Evolutionary conservation across 768 basidiomycete genomes (phyloP), one percentile per base, ranked within the genome.

Genomic region (Boletellus ananiceps): DNA sequence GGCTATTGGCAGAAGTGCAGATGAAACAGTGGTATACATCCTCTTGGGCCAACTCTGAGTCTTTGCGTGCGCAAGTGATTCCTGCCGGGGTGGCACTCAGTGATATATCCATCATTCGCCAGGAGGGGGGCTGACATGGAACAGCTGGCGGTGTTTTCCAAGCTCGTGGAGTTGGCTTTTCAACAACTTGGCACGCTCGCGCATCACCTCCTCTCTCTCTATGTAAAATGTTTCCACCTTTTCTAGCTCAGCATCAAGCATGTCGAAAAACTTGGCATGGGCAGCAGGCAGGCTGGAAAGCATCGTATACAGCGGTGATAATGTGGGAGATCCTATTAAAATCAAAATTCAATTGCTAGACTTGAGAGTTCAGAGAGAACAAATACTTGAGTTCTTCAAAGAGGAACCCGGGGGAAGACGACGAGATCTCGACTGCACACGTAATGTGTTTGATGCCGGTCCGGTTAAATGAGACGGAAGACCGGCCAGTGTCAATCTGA

Each of bases 161-260:
- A 96, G 78, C 59, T 92, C 88, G 8, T 76, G 66, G 15, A 95
- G 75, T 61, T 97, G 93, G 36, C 74, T 74, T 49, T 78, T 76
- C 5, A 98, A 68, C 23, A 69, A 40, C 25, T 69, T 60, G 14
- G 74, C 72, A 21, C 74, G 76, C 2, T 62, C 64, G 5, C 68
- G 68, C 81, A 79, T 84, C 68, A 78, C 82, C 40, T 74, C 74
- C 69, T 83, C 93, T 25, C 83, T 77, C 21, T 79, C 81, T 5
- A 78, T 59, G 63, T 90, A 98, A 66, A 99, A 99, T 1, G 71
- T 69, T 51, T 89, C 88, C 12, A 97, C 81, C 65, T 95, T 96
- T 18, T 85, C 81, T 2, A 97, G 72, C 63, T 99, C 85, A 0
- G 62, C 62, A 56, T 96, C 88, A 7, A 97, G 74, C 19, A 81